Conservation (phyloP, 768 basidiomycete species). For the Agrocybe pediades region DNA sequence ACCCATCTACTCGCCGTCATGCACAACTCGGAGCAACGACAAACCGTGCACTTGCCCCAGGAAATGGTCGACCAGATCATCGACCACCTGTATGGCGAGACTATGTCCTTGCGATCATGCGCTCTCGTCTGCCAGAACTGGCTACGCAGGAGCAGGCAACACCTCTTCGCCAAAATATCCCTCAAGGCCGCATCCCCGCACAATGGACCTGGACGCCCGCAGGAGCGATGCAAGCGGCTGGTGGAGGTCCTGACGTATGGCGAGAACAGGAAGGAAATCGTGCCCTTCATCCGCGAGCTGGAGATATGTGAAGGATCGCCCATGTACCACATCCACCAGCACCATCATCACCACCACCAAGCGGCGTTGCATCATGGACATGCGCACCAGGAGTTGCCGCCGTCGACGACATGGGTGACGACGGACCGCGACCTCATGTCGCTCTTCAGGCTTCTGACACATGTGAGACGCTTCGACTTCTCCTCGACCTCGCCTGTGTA, state of each 20-base stretch:
- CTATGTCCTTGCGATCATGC: slow-evolving; percentile 30
- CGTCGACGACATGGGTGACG: slow-evolving; percentile 39
- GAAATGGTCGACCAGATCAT: slow-evolving; percentile 50
- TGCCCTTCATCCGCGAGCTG: slow-evolving; percentile 35
- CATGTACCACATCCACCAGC: background rate
- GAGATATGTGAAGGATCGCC: slow-evolving; percentile 42
- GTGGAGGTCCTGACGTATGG: slow-evolving; percentile 32
- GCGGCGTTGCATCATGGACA: no score
- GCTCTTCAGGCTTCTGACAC: slow-evolving; percentile 36
- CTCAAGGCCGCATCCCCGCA: slow-evolving; percentile 34
- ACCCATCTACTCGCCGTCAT: background rate
- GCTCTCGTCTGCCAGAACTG: slow-evolving; percentile 40
- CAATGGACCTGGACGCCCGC: slow-evolving; percentile 25
- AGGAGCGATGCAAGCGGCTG: slow-evolving; percentile 37
- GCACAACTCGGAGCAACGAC: slow-evolving; percentile 11
- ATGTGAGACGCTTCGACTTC: slow-evolving; percentile 39
- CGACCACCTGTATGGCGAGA: slow-evolving; percentile 43
- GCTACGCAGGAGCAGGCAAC: slow-evolving; percentile 38
- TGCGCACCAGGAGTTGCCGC: slow-evolving; percentile 25
- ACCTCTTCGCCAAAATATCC: slow-evolving; percentile 41
- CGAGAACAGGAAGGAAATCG: slow-evolving; percentile 33
- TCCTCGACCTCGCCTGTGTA: slow-evolving; percentile 35
- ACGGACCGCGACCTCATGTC: slow-evolving; percentile 37
- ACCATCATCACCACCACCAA: slow-evolving; percentile 29
- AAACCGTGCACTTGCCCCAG: slow-evolving; percentile 36